Percentiles rank a stretch among this genome's conserved stretches.
Conservation (phyloP, 441 rosid species). For the Iberis amara region DNA sequence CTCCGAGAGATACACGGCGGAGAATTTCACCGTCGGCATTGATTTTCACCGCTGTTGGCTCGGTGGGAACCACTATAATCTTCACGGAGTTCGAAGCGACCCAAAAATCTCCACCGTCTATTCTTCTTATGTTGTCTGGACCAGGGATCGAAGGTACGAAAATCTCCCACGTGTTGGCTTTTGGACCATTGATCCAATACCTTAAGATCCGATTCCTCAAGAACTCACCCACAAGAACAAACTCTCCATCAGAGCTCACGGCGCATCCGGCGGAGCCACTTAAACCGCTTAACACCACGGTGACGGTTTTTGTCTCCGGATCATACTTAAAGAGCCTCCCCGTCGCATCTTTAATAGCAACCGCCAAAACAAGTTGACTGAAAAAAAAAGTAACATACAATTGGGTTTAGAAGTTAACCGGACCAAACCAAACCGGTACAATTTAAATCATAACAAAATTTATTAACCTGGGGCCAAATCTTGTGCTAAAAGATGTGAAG, state of each 20-base stretch:
- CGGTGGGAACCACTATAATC: conserved; percentile 25
- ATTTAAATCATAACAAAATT: neutral
- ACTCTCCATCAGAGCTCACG: conserved; percentile 33
- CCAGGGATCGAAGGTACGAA: conserved; percentile 35
- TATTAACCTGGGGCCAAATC: conserved; percentile 38
- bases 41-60: conserved; percentile 27
- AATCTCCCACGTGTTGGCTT: conserved; percentile 35
- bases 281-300: conserved; percentile 33
- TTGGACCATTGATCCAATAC: conserved; percentile 41
- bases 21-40: conserved; percentile 25
- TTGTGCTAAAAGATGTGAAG: conserved; percentile 46
- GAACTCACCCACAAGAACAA: conserved; percentile 43
- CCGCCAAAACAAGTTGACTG: conserved; percentile 27
- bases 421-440: neutral
- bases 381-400: neutral
- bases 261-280: conserved; percentile 51
- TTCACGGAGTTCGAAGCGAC: conserved; percentile 26
- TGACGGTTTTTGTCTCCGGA: conserved; percentile 28
- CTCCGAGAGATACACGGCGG: conserved; percentile 22
- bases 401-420: neutral
- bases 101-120: conserved; percentile 37
- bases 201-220: conserved; percentile 35
- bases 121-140: conserved; percentile 50
- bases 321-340: conserved; percentile 52
- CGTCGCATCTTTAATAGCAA: conserved; percentile 34